phyloP scores from a whole-genome alignment of 2,329 filamentous ascomycete species.

The Pseudocercospora crystallina region DNA sequence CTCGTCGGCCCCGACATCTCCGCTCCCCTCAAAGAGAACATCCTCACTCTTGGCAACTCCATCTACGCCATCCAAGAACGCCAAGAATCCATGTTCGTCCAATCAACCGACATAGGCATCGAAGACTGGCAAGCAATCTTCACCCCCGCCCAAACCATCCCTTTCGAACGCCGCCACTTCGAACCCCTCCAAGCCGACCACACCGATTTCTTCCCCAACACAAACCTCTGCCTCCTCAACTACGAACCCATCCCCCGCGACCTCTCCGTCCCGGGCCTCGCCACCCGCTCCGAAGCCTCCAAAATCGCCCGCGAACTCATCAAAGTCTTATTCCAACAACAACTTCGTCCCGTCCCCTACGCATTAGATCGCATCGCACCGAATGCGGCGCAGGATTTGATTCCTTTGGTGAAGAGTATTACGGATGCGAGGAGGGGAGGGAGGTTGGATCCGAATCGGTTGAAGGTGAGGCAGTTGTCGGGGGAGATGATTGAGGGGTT shows the following conservation, averaged over 20 bases:
- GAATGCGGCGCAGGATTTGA: constrained; percentile 58
- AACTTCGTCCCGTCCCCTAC: constrained; percentile 40
- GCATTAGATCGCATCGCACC: constrained; percentile 57
- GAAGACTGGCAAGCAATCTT: constrained; percentile 28
- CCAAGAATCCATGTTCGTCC: background rate
- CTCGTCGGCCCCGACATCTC: constrained; percentile 14
- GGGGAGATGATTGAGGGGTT: constrained; percentile 59
- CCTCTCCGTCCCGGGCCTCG: constrained; percentile 33
- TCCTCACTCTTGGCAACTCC: constrained; percentile 5
- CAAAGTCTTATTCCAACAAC: constrained; percentile 42
- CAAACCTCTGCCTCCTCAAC: constrained; percentile 62
- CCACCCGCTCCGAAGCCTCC: constrained; percentile 21
- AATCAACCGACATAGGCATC: constrained; percentile 3
- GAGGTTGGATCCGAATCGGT: constrained; percentile 41
- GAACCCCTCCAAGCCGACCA: constrained; percentile 64
- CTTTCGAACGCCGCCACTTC: constrained; percentile 68
- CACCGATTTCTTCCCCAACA: constrained; percentile 66
- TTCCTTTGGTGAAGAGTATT: constrained; percentile 51
- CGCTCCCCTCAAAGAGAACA: constrained; percentile 9
- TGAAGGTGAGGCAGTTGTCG: constrained; percentile 54
- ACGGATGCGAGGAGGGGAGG: constrained; percentile 51
- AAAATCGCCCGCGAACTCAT: constrained; percentile 48
- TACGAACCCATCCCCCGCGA: constrained; percentile 56
- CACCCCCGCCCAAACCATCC: constrained; percentile 39
- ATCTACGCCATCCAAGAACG: background rate